These are phyloP conservation scores for Scedosporium dehoogii DNA, from an alignment of 2,329 filamentous ascomycete species.

Conservation along the genomic window DNA sequence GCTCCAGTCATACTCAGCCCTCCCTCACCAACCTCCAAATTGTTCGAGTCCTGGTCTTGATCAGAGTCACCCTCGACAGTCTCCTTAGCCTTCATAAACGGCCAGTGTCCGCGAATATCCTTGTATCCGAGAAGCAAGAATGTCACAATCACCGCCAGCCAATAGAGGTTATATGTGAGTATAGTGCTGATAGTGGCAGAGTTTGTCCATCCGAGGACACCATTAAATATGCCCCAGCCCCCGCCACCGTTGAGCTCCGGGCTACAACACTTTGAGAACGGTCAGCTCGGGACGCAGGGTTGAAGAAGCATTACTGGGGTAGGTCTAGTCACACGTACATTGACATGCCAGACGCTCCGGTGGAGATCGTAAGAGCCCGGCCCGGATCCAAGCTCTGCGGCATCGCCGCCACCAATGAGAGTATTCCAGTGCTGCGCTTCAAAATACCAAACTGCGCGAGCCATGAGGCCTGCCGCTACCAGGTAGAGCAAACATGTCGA, in stretches of 20 bases:
- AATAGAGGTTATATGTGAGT: conserved; percentile 72
- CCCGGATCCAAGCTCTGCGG: conserved; percentile 39
- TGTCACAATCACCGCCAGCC: conserved; percentile 55
- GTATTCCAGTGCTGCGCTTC: conserved; percentile 55
- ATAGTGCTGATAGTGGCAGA: conserved; percentile 72
- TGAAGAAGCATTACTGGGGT: conserved; percentile 13
- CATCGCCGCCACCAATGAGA: conserved; percentile 42
- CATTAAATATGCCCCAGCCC: conserved; percentile 66
- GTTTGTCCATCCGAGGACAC: conserved; percentile 62
- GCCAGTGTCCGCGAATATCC: conserved; percentile 26
- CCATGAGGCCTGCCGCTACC: conserved; percentile 71
- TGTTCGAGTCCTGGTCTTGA: neutral
- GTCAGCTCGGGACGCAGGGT: conserved; percentile 16
- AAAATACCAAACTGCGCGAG: conserved; percentile 62
- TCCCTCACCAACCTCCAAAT: neutral
- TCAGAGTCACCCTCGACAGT: neutral
- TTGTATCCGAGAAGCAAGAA: conserved; percentile 53
- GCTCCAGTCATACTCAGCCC: neutral
- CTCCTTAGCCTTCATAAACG: neutral
- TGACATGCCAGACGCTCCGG: conserved; percentile 72
- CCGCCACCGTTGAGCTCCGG: conserved; percentile 53
- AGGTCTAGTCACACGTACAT: conserved; percentile 36
- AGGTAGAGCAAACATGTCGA: conserved; percentile 75
- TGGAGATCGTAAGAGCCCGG: conserved; percentile 70
- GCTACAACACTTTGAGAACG: conserved; percentile 49